A percentile compares a stretch with the other conserved stretches of the same genome.
Conservation (phyloP, 1,284 basidiomycete genomes). For the Tremellales sp. region DNA sequence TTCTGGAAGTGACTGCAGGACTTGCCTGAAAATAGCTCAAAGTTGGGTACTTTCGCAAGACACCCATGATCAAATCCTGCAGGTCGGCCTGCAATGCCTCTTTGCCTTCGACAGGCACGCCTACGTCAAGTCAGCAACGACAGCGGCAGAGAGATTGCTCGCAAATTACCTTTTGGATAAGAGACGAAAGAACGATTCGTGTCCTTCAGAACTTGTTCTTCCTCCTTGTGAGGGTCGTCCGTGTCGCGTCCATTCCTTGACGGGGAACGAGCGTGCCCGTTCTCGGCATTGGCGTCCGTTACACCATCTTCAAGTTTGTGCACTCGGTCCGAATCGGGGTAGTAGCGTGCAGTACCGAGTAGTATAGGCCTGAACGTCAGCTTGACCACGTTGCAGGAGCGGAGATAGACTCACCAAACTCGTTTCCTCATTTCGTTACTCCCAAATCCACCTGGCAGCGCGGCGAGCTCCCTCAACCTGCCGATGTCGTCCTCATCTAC, state of each 20-base stretch:
- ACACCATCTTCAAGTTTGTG: slow-evolving; percentile 1
- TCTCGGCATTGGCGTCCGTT: slow-evolving; percentile 60
- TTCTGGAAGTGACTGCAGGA: no score
- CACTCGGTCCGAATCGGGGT: neutral
- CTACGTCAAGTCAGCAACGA: slow-evolving; percentile 12
- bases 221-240: slow-evolving; percentile 60
- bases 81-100: slow-evolving; percentile 63
- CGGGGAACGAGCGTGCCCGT: slow-evolving; percentile 71
- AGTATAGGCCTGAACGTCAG: slow-evolving; percentile 29
- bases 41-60: slow-evolving; percentile 68
- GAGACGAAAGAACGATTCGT: slow-evolving; percentile 84
- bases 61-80: slow-evolving; percentile 65
- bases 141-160: neutral
- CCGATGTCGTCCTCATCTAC: slow-evolving; percentile 27
- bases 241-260: neutral
- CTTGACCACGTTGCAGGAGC: neutral
- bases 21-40: slow-evolving; percentile 80
- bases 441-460: slow-evolving; percentile 45
- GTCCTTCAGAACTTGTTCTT: slow-evolving; percentile 77
- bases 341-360: slow-evolving; percentile 11
- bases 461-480: slow-evolving; percentile 30
- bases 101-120: slow-evolving; percentile 32
- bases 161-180: slow-evolving; percentile 65
- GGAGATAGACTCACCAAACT: slow-evolving; percentile 36
- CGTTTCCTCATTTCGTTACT: slow-evolving; percentile 25